These are phyloP conservation scores for Lentinula sp. DNA, from an alignment of 768 basidiomycete genomes.

Conservation along the genomic window DNA sequence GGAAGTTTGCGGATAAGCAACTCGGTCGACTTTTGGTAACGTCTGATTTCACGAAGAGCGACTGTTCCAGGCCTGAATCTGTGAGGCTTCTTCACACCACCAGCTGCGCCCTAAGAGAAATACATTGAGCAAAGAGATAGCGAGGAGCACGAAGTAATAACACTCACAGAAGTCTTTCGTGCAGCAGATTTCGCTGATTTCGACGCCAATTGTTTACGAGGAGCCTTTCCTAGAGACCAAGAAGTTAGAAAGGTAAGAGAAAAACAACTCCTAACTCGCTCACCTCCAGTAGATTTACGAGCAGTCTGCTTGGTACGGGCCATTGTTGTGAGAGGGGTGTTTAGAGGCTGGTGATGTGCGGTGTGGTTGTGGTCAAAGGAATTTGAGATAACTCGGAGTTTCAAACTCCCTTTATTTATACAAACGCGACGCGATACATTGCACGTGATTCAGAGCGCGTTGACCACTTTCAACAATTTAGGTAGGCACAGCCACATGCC, in stretches of 20 bases:
- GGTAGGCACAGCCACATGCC: constrained; percentile 21
- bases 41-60: constrained; percentile 83
- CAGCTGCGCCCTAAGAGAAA: constrained; percentile 41
- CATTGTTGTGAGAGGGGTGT: constrained; percentile 22
- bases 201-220: constrained; percentile 50
- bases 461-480: constrained; percentile 13
- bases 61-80: constrained; percentile 81
- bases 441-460: constrained; percentile 15
- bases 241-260: neutral
- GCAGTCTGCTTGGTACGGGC: constrained; percentile 54
- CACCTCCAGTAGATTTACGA: constrained; percentile 51
- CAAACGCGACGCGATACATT: constrained; percentile 14
- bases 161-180: constrained; percentile 35
- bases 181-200: constrained; percentile 32
- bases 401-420: constrained; percentile 17
- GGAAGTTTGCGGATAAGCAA: constrained; percentile 83
- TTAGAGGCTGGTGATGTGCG: neutral
- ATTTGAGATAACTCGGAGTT: neutral
- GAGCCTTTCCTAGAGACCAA: constrained; percentile 35
- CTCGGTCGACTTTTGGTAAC: constrained; percentile 87
- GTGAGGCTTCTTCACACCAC: constrained; percentile 94
- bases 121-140: neutral
- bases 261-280: constrained; percentile 4
- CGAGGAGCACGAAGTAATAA: neutral
- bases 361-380: neutral